Evolutionary conservation across 2,329 filamentous ascomycete genomes (phyloP), one percentile per base, ranked within the genome.

Genomic region (Penicillium sp.): DNA sequence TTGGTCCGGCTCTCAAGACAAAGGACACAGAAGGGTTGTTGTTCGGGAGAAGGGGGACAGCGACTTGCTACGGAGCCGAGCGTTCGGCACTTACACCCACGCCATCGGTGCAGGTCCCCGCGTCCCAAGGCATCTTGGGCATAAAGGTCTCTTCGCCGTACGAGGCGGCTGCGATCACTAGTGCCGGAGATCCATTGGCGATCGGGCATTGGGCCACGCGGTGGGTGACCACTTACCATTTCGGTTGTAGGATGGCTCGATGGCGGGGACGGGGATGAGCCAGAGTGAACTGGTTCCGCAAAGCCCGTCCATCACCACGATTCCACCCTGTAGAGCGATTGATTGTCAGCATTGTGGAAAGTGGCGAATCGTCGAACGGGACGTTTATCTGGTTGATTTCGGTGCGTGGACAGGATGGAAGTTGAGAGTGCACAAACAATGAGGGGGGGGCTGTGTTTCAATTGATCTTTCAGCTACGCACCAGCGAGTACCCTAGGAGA

Each of bases 281-380:
- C 51, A 51, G 14, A 48, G 14, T 16, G 50, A 47, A 36, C 54
- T 54, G 18, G 52, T 52, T 17, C 52, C 54, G 20, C 54, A 57
- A 11, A 57, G 31, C 7, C 44, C 51, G 29, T 53, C 50, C 54
- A 57, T 57, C 42, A 54, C 30, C 19, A 48, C 33, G 7, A 55
- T 40, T 7, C 50, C 52, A 11, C 52, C 50, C 54, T 54, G 16
- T 6, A n/a, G 11, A 23, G 21, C n/a, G n/a, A n/a, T n/a, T n/a
- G n/a, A n/a, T n/a, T n/a, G n/a, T n/a, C n/a, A n/a, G n/a, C n/a
- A n/a, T n/a, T n/a, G n/a, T n/a, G n/a, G n/a, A n/a, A n/a, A n/a
- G n/a, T n/a, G n/a, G n/a, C n/a, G n/a, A n/a, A n/a, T n/a, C n/a
- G n/a, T n/a, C n/a, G n/a, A n/a, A n/a, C n/a, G 17, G 7, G 29